phyloP scores from a whole-genome alignment of 208 protist genomes.

The Wallacemonas sp. region DNA sequence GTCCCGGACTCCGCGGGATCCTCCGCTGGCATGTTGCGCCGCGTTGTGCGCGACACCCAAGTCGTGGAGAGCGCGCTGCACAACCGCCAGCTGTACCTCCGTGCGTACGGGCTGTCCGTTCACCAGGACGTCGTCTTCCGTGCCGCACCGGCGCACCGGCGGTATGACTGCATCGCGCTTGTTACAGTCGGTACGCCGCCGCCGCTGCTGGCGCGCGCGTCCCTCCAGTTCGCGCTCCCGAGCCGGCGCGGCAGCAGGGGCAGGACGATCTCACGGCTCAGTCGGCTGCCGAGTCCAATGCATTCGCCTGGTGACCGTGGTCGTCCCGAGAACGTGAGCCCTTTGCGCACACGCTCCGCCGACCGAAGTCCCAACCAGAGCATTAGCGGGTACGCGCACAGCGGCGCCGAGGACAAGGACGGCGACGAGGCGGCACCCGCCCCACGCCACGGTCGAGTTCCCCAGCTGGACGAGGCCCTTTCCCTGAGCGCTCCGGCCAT shows the following conservation, averaged over 20 bases:
- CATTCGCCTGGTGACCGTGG: too few relatives aligned
- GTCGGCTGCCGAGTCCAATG: too few relatives aligned
- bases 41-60: conserved; percentile 28
- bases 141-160: conserved; percentile 40
- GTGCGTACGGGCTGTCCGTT: conserved; percentile 37
- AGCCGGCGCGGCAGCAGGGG: background rate
- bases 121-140: conserved; percentile 44
- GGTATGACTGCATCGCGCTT: conserved; percentile 40
- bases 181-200: conserved; percentile 16
- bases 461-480: background rate
- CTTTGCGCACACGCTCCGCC: too few relatives aligned
- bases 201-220: conserved; percentile 5
- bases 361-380: background rate
- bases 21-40: conserved; percentile 9
- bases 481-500: background rate
- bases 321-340: too few relatives aligned
- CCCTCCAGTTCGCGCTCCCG: background rate
- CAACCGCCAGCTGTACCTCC: conserved; percentile 45
- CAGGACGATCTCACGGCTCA: too few relatives aligned
- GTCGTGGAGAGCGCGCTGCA: conserved; percentile 26
- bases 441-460: too few relatives aligned
- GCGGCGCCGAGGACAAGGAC: too few relatives aligned
- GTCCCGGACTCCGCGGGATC: background rate
- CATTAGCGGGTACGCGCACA: background rate
- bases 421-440: background rate